Conservation (phyloP, 2,329 filamentous ascomycete species). For the Sporothrix brasiliensis region DNA sequence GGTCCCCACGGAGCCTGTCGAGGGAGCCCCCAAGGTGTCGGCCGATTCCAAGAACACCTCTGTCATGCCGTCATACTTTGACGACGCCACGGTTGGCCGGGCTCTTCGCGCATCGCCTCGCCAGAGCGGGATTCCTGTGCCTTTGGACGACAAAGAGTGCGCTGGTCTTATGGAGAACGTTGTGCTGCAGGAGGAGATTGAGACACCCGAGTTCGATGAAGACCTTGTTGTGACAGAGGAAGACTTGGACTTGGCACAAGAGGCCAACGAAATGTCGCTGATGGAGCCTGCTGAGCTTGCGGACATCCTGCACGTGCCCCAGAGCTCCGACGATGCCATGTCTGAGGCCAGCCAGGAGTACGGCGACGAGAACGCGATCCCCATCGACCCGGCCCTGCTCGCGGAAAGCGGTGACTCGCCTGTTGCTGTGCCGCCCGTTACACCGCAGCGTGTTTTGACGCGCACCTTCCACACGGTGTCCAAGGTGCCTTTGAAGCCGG, state of each 20-base stretch:
- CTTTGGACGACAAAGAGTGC: conserved; percentile 11
- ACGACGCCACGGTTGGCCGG: conserved; percentile 61
- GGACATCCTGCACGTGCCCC: conserved; percentile 40
- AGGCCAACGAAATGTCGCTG: conserved; percentile 63
- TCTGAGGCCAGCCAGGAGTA: conserved; percentile 69
- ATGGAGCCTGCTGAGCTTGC: conserved; percentile 51
- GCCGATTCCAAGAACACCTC: conserved; percentile 41
- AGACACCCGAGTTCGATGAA: conserved; percentile 49
- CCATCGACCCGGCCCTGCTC: conserved; percentile 55
- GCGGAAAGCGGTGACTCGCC: conserved; percentile 34
- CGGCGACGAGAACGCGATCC: conserved; percentile 66
- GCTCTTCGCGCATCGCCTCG: conserved; percentile 29
- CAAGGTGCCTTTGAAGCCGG: conserved; percentile 74
- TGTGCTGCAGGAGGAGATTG: conserved; percentile 37
- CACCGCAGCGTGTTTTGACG: conserved; percentile 58
- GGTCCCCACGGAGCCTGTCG: conserved; percentile 39
- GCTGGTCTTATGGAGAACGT: conserved; percentile 26
- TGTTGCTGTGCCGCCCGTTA: conserved; percentile 50
- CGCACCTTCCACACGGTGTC: conserved; percentile 71
- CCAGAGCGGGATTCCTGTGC: conserved; percentile 37
- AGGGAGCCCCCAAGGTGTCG: neutral
- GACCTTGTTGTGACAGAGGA: conserved; percentile 56
- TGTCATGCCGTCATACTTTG: conserved; percentile 58
- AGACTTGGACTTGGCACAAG: conserved; percentile 59
- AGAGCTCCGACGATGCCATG: conserved; percentile 51